Percentiles rank a stretch among this genome's conserved stretches.
Conservation (phyloP, 371 early-diverging fungal genomes). For the Syncephalastrum racemosum region DNA sequence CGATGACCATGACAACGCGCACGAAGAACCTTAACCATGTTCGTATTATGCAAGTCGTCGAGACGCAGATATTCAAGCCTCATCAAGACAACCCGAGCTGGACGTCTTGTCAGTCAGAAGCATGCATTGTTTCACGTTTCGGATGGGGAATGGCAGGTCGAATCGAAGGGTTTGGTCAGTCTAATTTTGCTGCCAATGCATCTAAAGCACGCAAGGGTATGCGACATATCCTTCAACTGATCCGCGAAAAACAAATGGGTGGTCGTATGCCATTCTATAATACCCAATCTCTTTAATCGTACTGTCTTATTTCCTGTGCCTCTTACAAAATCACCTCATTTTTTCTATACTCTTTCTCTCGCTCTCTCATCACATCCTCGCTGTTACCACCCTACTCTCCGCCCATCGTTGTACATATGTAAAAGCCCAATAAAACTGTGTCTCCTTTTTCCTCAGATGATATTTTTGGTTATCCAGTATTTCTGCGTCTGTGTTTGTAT, state of each 20-base stretch:
- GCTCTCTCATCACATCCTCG: too few relatives aligned
- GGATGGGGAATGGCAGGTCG: constrained; percentile 82
- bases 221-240: constrained; percentile 81
- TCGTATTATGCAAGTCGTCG: constrained; percentile 90
- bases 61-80: constrained; percentile 78
- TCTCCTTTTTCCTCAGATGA: too few relatives aligned
- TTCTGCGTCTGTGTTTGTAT: too few relatives aligned
- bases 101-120: constrained; percentile 83
- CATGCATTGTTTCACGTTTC: constrained; percentile 83
- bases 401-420: too few relatives aligned
- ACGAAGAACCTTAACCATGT: constrained; percentile 92
- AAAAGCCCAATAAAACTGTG: too few relatives aligned
- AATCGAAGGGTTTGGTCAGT: constrained; percentile 90
- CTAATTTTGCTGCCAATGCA: constrained; percentile 82
- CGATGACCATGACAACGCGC: constrained; percentile 75
- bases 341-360: too few relatives aligned
- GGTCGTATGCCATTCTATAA: constrained; percentile 20
- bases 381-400: too few relatives aligned
- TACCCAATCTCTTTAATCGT: constrained; percentile 4
- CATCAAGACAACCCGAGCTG: constrained; percentile 52
- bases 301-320: too few relatives aligned
- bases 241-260: constrained; percentile 59
- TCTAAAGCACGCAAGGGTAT: constrained; percentile 85
- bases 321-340: too few relatives aligned
- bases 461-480: too few relatives aligned